Percentiles rank a stretch among this genome's conserved stretches.
phyloP scores from a whole-genome alignment of 345 rosid species.

The Jatropha curcas region DNA sequence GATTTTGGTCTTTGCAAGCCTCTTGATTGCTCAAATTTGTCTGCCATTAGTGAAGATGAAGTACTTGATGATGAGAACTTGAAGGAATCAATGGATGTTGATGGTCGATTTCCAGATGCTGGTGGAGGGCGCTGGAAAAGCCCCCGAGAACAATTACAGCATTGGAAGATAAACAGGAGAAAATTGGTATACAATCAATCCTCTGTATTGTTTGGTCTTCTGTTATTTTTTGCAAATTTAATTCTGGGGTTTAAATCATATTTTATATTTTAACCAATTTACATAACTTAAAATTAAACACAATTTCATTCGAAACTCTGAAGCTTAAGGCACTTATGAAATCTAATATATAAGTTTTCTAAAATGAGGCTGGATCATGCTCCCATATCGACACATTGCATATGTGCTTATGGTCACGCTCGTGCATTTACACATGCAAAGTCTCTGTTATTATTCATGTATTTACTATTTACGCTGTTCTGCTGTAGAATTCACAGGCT shows the following conservation, averaged over 20 bases:
- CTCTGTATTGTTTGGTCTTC: conserved; percentile 11
- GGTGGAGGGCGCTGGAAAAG: conserved; percentile 77
- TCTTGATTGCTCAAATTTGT: conserved; percentile 74
- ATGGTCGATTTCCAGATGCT: conserved; percentile 51
- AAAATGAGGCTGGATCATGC: background rate
- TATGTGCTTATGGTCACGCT: background rate
- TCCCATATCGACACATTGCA: background rate
- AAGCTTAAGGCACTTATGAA: background rate
- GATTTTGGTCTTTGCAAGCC: conserved; percentile 99
- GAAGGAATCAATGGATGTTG: conserved; percentile 62
- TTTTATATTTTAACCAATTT: background rate
- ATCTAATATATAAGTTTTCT: background rate
- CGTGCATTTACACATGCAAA: background rate
- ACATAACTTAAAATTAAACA: background rate
- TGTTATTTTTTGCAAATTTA: background rate
- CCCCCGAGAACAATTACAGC: conserved; percentile 79
- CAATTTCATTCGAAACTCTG: background rate
- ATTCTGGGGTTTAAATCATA: background rate
- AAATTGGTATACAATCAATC: conserved; percentile 53
- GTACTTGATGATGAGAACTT: conserved; percentile 64
- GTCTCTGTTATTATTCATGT: background rate
- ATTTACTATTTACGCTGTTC: background rate
- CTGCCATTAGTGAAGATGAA: conserved; percentile 70
- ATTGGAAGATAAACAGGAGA: conserved; percentile 90
- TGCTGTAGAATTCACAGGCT: background rate